Evolutionary conservation across 306 rosid genomes (phyloP).

Genomic region (Chamaecrista fasciculata): DNA sequence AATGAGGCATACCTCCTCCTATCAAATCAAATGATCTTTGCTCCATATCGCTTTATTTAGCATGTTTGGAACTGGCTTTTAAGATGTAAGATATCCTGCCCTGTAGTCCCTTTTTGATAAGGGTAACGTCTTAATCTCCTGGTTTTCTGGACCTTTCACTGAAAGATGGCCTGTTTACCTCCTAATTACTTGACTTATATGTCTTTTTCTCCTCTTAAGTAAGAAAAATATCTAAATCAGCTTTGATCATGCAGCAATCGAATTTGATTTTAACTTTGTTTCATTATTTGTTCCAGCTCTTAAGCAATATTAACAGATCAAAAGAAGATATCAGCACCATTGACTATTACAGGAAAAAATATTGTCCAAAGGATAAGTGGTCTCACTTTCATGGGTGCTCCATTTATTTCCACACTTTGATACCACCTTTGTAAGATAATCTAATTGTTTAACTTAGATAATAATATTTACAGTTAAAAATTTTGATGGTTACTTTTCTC

Average conservation of each 20-base stretch:
- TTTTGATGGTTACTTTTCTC: slow-evolving; percentile 6
- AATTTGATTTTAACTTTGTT: slow-evolving; percentile 16
- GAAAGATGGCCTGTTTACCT: slow-evolving; percentile 16
- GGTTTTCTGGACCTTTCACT: slow-evolving; percentile 1
- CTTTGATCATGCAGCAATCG: slow-evolving; percentile 3
- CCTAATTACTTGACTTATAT: slow-evolving; percentile 13
- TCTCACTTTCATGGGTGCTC: slow-evolving; percentile 61
- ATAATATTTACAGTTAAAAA: neutral
- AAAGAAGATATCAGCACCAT: slow-evolving; percentile 47
- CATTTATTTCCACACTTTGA: slow-evolving; percentile 52
- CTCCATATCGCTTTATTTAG: neutral
- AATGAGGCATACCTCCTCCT: neutral
- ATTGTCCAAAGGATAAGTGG: slow-evolving; percentile 82
- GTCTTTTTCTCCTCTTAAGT: slow-evolving; percentile 8
- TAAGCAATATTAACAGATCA: slow-evolving; percentile 51
- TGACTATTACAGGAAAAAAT: slow-evolving; percentile 67
- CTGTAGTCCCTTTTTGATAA: neutral
- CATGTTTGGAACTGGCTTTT: neutral
- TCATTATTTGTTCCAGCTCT: slow-evolving; percentile 57
- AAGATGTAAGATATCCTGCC: neutral
- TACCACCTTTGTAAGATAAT: slow-evolving; percentile 60
- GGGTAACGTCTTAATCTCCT: neutral
- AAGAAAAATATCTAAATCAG: slow-evolving; percentile 14
- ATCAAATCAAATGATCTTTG: neutral
- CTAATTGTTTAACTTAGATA: slow-evolving; percentile 1